phyloP scores from a whole-genome alignment of 306 rosid genomes.

The Sesbania bispinosa region DNA sequence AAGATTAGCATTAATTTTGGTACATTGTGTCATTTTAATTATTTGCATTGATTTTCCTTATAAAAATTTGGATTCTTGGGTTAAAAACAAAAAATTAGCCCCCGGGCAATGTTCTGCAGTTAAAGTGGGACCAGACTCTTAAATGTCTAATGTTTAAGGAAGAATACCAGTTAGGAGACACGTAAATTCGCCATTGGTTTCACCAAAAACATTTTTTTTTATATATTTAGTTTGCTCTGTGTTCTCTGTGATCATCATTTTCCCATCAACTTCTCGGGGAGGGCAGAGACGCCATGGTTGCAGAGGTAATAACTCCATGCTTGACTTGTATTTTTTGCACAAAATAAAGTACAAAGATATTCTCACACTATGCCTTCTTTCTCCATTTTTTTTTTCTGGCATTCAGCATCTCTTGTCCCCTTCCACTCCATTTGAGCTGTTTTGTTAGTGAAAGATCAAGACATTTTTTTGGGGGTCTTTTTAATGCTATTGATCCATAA shows the following conservation, averaged over 20 bases:
- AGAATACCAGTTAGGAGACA: constrained; percentile 34
- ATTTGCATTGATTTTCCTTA: too few species aligned
- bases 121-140: constrained; percentile 49
- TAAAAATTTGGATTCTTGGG: too few species aligned
- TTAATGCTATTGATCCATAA: background rate
- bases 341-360: too few species aligned
- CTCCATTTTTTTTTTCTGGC: constrained; percentile 15
- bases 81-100: too few species aligned
- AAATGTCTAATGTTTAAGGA: constrained; percentile 42
- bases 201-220: constrained; percentile 10
- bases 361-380: constrained; percentile 14
- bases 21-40: too few species aligned
- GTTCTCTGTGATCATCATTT: constrained; percentile 38
- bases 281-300: constrained; percentile 40
- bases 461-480: constrained; percentile 8
- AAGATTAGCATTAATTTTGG: too few species aligned
- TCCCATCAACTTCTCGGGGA: constrained; percentile 29
- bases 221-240: too few species aligned
- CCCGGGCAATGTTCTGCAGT: too few species aligned
- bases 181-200: constrained; percentile 33
- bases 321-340: constrained; percentile 1
- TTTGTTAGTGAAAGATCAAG: background rate
- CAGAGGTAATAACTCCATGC: constrained; percentile 47
- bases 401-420: constrained; percentile 1
- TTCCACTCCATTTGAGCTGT: background rate